Conservation (phyloP, 2,329 filamentous ascomycete species). For the Dothideomycetes sp. region DNA sequence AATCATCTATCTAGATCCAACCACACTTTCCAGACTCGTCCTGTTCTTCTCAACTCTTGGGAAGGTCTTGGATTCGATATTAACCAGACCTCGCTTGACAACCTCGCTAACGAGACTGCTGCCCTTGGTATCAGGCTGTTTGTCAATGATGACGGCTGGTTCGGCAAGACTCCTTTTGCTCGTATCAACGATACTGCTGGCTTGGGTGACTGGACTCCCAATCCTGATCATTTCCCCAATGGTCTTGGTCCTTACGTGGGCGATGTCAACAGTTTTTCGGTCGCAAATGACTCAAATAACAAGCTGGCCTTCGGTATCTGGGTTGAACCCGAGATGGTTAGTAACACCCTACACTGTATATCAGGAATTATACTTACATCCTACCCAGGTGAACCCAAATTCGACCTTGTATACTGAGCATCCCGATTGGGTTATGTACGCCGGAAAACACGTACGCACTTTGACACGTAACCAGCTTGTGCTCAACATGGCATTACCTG, state of each 20-base stretch:
- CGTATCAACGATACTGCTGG: constrained; percentile 49
- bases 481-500: constrained; percentile 50
- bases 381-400: too few species aligned
- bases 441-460: constrained; percentile 48
- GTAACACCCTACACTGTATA: too few species aligned
- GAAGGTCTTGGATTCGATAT: constrained; percentile 53
- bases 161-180: constrained; percentile 50
- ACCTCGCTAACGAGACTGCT: constrained; percentile 48
- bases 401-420: constrained; percentile 53
- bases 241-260: constrained; percentile 46
- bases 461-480: constrained; percentile 51
- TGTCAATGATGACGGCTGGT: constrained; percentile 60
- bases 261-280: constrained; percentile 42
- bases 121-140: constrained; percentile 53
- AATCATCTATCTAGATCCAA: constrained; percentile 52
- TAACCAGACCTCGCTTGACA: constrained; percentile 47
- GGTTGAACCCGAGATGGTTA: constrained; percentile 62
- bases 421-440: constrained; percentile 55
- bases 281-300: constrained; percentile 38
- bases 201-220: constrained; percentile 55
- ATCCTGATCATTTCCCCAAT: constrained; percentile 49
- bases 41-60: constrained; percentile 56
- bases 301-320: constrained; percentile 56
- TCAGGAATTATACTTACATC: too few species aligned
- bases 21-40: constrained; percentile 43